Percentiles rank a stretch among this genome's conserved stretches.
These are phyloP conservation scores for Choanephora cucurbitarum DNA, from an alignment of 371 early-diverging fungal genomes.

Conservation along the genomic window DNA sequence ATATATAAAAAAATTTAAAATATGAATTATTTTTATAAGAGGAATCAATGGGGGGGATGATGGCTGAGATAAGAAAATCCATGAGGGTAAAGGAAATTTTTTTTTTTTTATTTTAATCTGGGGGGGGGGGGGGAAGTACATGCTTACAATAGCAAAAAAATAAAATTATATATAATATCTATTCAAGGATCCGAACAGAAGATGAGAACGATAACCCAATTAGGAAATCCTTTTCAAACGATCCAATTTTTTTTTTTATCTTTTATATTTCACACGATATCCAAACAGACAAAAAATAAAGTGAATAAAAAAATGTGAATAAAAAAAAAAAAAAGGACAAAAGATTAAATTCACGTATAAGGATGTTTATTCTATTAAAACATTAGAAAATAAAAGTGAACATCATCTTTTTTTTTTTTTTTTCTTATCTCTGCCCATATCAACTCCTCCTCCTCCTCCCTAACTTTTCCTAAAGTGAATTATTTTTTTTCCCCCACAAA, in stretches of 20 bases:
- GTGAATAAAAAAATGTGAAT: conserved; percentile 2
- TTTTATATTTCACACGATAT: conserved; percentile 24
- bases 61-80: conserved; percentile 21
- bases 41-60: conserved; percentile 15
- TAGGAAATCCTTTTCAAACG: conserved; percentile 28
- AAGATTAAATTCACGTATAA: too few species aligned
- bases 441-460: conserved; percentile 11
- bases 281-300: neutral
- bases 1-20: conserved; percentile 1
- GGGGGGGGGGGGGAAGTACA: conserved; percentile 6
- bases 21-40: conserved; percentile 7
- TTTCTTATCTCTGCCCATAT: conserved; percentile 17
- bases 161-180: conserved; percentile 10
- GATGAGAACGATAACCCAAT: conserved; percentile 30
- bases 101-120: conserved; percentile 1
- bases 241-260: too few species aligned
- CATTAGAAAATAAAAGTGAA: too few species aligned
- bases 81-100: conserved; percentile 3
- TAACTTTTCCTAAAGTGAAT: neutral
- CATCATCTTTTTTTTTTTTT: too few species aligned
- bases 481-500: conserved; percentile 1
- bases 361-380: too few species aligned
- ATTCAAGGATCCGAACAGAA: conserved; percentile 15
- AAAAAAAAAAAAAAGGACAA: neutral
- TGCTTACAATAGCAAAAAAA: conserved; percentile 19